Percentiles rank a stretch among this genome's conserved stretches.
phyloP scores from a whole-genome alignment of 2,329 filamentous ascomycete species.

The Zasmidium cellare region DNA sequence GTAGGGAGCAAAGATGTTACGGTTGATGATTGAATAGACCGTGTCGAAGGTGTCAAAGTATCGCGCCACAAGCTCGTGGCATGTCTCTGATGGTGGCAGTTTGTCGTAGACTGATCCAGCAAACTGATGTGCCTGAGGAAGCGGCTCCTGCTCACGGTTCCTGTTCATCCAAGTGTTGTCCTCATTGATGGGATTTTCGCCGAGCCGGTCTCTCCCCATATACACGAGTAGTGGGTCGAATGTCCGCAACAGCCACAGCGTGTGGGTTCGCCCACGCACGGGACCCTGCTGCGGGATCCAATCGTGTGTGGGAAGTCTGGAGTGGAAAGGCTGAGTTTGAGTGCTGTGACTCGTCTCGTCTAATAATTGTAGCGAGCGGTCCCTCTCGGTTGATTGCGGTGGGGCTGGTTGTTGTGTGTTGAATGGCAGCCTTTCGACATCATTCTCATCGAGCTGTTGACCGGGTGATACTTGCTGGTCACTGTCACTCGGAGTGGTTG shows the following conservation, averaged over 20 bases:
- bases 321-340: neutral
- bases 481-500: neutral
- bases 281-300: neutral
- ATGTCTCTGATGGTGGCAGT: conserved; percentile 4
- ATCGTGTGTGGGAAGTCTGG: neutral
- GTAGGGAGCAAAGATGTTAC: neutral
- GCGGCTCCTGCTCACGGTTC: neutral
- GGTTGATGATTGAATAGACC: conserved; percentile 7
- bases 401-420: neutral
- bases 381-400: neutral
- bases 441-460: neutral
- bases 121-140: neutral
- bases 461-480: neutral
- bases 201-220: neutral
- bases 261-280: neutral
- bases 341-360: neutral
- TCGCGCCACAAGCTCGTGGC: conserved; percentile 8
- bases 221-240: neutral
- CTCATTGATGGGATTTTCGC: neutral
- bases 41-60: conserved; percentile 17
- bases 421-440: neutral
- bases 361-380: neutral
- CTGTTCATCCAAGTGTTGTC: neutral
- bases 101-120: conserved; percentile 9
- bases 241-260: neutral